Evolutionary conservation across 2,329 filamentous ascomycete genomes (phyloP).

Genomic region (Cercospora canescens): DNA sequence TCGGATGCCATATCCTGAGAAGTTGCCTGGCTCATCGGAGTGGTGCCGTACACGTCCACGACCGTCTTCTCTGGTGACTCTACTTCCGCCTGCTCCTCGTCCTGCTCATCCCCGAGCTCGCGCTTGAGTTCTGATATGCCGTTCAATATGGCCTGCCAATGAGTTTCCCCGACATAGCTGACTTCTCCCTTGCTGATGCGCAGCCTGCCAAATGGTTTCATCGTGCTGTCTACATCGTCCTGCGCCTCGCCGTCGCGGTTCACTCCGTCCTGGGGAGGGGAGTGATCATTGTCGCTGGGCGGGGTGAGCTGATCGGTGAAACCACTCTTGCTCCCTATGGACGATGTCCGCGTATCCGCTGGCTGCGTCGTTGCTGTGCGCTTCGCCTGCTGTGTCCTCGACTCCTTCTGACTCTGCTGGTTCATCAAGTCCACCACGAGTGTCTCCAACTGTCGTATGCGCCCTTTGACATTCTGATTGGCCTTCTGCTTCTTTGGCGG

Average conservation of each 20-base stretch:
- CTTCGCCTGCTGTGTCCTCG: background rate
- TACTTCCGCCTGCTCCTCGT: constrained; percentile 22
- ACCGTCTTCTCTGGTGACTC: constrained; percentile 2
- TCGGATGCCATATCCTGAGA: background rate
- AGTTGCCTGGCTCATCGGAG: constrained; percentile 5
- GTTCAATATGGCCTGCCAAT: constrained; percentile 77
- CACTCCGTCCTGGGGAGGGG: constrained; percentile 5
- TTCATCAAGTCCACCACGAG: constrained; percentile 41
- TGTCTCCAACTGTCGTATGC: constrained; percentile 37
- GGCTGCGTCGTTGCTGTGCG: background rate
- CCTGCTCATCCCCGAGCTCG: constrained; percentile 33
- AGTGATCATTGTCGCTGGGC: constrained; percentile 31
- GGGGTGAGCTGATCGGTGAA: constrained; percentile 30
- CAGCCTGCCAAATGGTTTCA: constrained; percentile 75
- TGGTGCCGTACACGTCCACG: constrained; percentile 17
- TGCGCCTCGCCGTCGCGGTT: constrained; percentile 5
- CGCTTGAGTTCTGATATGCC: constrained; percentile 50
- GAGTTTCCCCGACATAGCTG: constrained; percentile 78
- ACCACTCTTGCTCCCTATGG: background rate
- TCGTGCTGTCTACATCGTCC: constrained; percentile 52
- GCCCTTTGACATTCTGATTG: constrained; percentile 37
- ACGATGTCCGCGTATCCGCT: background rate
- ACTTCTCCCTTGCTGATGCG: constrained; percentile 76
- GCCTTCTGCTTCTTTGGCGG: constrained; percentile 35
- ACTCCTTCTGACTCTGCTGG: constrained; percentile 22